phyloP scores from a whole-genome alignment of 2,329 filamentous ascomycete species.

The Epichloe elymi region DNA sequence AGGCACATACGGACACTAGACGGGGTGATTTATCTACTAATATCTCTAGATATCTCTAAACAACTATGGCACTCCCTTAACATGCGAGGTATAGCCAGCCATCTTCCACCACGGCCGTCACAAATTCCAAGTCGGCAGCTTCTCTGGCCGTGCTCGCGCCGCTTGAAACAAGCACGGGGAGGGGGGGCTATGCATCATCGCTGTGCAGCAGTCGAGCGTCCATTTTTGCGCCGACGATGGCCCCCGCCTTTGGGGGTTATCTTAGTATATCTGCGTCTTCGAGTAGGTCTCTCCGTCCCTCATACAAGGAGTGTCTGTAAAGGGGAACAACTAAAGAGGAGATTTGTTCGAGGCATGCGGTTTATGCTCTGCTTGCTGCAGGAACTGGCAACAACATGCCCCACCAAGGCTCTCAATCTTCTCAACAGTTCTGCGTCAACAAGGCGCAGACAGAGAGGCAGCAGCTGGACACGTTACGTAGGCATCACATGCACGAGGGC shows the following conservation, averaged over 20 bases:
- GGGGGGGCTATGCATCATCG: no score
- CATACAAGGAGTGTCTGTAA: constrained; percentile 20
- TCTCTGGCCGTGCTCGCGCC: constrained; percentile 8
- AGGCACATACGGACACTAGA: neutral
- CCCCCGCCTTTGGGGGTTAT: no score
- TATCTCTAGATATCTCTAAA: no score
- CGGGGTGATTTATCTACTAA: no score
- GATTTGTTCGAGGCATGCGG: no score
- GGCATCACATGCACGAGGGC: neutral
- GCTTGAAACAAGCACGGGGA: neutral
- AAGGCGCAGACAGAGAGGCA: neutral
- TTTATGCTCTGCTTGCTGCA: neutral
- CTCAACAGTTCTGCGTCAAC: neutral
- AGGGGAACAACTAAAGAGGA: no score
- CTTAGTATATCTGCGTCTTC: no score
- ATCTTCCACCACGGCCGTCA: constrained; percentile 5
- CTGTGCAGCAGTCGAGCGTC: no score
- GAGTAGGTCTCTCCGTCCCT: no score
- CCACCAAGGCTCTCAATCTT: neutral
- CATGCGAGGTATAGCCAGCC: no score
- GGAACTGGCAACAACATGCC: neutral
- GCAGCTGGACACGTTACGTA: neutral
- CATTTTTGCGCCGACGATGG: no score
- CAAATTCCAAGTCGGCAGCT: constrained; percentile 9
- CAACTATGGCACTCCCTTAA: no score